Evolutionary conservation across 768 basidiomycete genomes (phyloP).

Genomic region (Tremella yokohamensis): DNA sequence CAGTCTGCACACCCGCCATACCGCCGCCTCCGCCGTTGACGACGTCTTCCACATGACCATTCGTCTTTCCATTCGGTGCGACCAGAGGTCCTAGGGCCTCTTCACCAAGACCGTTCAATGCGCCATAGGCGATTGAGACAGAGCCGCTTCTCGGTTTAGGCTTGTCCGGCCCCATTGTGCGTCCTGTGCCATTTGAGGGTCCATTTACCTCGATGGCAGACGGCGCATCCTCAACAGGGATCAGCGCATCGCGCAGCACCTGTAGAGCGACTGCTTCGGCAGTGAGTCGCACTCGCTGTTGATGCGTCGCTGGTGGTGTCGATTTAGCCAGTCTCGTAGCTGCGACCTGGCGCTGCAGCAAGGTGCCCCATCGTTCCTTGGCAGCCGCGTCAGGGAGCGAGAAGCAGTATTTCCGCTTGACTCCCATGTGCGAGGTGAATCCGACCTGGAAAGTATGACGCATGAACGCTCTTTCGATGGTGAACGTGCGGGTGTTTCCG

Average conservation of each 20-base stretch:
- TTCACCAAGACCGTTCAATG: neutral
- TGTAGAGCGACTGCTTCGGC: constrained; percentile 73
- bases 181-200: neutral
- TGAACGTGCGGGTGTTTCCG: constrained; percentile 69
- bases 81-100: constrained; percentile 6
- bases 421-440: constrained; percentile 61
- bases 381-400: constrained; percentile 77
- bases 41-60: constrained; percentile 29
- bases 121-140: constrained; percentile 13
- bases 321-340: constrained; percentile 11
- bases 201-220: neutral
- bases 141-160: constrained; percentile 40
- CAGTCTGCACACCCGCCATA: constrained; percentile 66
- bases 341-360: constrained; percentile 31
- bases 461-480: constrained; percentile 70
- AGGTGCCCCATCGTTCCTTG: constrained; percentile 54
- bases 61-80: neutral
- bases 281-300: constrained; percentile 58
- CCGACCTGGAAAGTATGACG: constrained; percentile 91
- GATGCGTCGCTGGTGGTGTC: neutral
- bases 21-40: constrained; percentile 46
- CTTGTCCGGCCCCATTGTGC: constrained; percentile 2
- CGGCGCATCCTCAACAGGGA: constrained; percentile 47
- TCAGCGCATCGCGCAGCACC: constrained; percentile 78
- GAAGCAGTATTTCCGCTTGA: constrained; percentile 89